Evolutionary conservation across 2,329 filamentous ascomycete species (phyloP).

Genomic region (Drechslerella coelobrocha): DNA sequence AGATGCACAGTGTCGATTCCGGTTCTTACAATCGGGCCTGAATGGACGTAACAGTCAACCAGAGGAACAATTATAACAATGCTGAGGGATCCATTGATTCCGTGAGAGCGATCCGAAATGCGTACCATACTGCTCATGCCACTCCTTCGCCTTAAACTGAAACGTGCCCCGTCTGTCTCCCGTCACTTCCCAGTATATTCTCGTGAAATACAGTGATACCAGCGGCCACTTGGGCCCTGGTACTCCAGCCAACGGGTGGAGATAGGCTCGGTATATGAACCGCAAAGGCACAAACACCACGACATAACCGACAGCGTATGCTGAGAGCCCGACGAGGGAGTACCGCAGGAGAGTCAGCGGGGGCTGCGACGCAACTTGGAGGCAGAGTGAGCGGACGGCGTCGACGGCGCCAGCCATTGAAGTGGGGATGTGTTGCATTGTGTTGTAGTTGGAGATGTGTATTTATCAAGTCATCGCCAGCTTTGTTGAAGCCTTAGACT

Average conservation of each 20-base stretch:
- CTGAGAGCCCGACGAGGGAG: neutral
- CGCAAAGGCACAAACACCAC: constrained; percentile 12
- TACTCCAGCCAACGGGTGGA: constrained; percentile 57
- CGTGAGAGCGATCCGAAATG: neutral
- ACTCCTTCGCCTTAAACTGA: constrained; percentile 2
- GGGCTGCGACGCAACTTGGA: neutral
- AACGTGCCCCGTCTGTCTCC: neutral
- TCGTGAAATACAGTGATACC: constrained; percentile 56
- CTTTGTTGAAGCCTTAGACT: neutral
- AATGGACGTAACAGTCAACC: neutral
- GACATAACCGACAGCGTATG: constrained; percentile 7
- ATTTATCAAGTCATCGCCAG: too few relatives aligned
- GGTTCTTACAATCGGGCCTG: constrained; percentile 59
- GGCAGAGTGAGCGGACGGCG: neutral
- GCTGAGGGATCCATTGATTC: neutral
- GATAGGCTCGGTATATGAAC: constrained; percentile 55
- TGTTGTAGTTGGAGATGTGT: constrained; percentile 16
- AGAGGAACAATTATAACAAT: neutral
- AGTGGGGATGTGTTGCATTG: constrained; percentile 6
- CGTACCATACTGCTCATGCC: constrained; percentile 33
- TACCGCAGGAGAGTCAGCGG: neutral
- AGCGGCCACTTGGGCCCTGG: constrained; percentile 57
- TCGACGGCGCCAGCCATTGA: neutral
- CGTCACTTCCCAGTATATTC: constrained; percentile 56
- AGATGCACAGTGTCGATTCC: constrained; percentile 57